phyloP scores from a whole-genome alignment of 1,139 yeast species.

The Meyerozyma guilliermondii region DNA sequence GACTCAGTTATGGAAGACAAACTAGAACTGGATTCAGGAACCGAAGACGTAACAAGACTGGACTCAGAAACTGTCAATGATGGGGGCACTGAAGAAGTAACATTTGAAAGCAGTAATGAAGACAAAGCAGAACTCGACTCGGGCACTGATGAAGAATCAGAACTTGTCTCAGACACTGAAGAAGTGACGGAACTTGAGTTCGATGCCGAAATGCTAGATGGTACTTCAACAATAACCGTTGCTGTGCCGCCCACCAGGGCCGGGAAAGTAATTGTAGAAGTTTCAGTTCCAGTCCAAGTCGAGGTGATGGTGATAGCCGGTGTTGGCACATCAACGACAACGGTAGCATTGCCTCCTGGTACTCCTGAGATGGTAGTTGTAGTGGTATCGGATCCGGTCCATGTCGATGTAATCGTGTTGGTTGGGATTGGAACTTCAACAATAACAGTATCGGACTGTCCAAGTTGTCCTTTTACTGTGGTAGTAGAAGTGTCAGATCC shows the following conservation, averaged over 20 bases:
- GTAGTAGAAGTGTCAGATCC: constrained; percentile 17
- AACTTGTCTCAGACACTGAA: constrained; percentile 4
- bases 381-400: constrained; percentile 4
- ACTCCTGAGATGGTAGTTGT: constrained; percentile 8
- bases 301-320: constrained; percentile 5
- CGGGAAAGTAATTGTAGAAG: constrained; percentile 4
- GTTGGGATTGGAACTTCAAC: constrained; percentile 16
- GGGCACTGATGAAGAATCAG: too few species aligned
- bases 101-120: too few species aligned
- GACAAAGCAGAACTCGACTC: too few species aligned
- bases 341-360: constrained; percentile 7
- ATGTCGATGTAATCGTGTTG: constrained; percentile 8
- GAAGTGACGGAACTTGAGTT: constrained; percentile 3
- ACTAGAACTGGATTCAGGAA: too few species aligned
- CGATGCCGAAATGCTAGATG: constrained; percentile 3
- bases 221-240: constrained; percentile 8
- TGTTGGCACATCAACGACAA: neutral
- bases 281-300: constrained; percentile 6
- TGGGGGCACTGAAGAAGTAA: too few species aligned
- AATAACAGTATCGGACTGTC: constrained; percentile 10
- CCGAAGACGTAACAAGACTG: too few species aligned
- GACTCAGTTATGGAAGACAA: too few species aligned
- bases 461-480: constrained; percentile 10
- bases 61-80: neutral
- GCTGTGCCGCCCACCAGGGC: constrained; percentile 5